These are phyloP conservation scores for Fusarium anguioides DNA, from an alignment of 2,329 filamentous ascomycete species.

Conservation along the genomic window DNA sequence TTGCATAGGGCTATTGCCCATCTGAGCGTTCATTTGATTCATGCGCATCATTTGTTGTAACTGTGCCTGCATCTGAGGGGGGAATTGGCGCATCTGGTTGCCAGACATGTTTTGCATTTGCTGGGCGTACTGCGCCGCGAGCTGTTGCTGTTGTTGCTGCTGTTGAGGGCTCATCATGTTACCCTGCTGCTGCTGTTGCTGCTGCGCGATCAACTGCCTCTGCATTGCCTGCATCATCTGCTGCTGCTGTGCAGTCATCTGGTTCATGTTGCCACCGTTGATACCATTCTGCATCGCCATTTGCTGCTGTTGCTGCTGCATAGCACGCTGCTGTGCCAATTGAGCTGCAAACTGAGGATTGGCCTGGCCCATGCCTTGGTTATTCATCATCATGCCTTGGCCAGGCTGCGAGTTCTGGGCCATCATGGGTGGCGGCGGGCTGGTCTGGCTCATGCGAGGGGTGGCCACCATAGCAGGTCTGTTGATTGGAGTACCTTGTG, in stretches of 20 bases:
- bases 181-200: conserved; percentile 51
- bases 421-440: conserved; percentile 70
- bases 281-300: conserved; percentile 54
- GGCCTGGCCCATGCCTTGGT: conserved; percentile 55
- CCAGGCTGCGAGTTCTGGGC: conserved; percentile 66
- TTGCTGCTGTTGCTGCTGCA: conserved; percentile 59
- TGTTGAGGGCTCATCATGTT: conserved; percentile 56
- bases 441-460: conserved; percentile 71
- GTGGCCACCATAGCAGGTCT: conserved; percentile 64
- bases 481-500: conserved; percentile 68
- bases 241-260: conserved; percentile 55
- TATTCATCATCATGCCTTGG: conserved; percentile 63
- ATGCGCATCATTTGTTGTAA: conserved; percentile 52
- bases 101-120: conserved; percentile 56
- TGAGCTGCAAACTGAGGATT: conserved; percentile 57
- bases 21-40: conserved; percentile 50
- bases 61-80: conserved; percentile 51
- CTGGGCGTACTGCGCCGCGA: conserved; percentile 58
- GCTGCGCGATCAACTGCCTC: conserved; percentile 54
- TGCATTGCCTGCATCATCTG: conserved; percentile 54
- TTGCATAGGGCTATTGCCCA: conserved; percentile 48
- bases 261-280: conserved; percentile 51
- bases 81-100: conserved; percentile 50
- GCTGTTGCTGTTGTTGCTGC: conserved; percentile 57
- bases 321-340: conserved; percentile 60